Evolutionary conservation across 768 basidiomycete genomes (phyloP).

Genomic region (Lactarius hengduanensis): DNA sequence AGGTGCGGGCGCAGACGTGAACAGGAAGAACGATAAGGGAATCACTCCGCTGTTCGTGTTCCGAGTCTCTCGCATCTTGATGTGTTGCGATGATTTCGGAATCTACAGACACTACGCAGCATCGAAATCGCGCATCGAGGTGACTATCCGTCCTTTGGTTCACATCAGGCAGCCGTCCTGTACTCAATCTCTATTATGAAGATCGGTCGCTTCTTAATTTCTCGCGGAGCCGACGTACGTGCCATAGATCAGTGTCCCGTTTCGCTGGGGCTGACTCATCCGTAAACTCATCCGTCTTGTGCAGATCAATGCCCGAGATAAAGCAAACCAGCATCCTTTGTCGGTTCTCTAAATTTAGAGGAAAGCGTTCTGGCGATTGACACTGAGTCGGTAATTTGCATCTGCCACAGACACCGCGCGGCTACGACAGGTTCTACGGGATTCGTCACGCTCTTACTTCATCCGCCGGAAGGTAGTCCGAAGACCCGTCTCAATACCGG

Average conservation of each 20-base stretch:
- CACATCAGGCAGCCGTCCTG: not conserved
- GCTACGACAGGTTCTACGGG: constrained; percentile 93
- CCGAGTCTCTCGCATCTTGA: constrained; percentile 16
- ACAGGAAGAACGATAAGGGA: constrained; percentile 78
- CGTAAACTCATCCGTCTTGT: constrained; percentile 30
- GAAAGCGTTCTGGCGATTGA: not conserved
- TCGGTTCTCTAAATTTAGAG: constrained; percentile 39
- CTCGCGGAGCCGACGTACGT: constrained; percentile 89
- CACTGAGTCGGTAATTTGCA: constrained; percentile 1
- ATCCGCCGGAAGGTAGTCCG: constrained; percentile 69
- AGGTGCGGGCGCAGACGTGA: constrained; percentile 81
- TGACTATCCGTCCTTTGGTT: not conserved
- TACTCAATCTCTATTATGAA: constrained; percentile 37
- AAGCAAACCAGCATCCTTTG: constrained; percentile 90
- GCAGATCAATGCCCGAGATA: constrained; percentile 93
- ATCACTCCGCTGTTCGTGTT: constrained; percentile 71
- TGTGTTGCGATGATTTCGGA: constrained; percentile 23
- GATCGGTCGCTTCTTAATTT: constrained; percentile 86
- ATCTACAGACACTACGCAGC: constrained; percentile 81
- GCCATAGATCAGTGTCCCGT: constrained; percentile 27
- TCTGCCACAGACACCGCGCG: constrained; percentile 74
- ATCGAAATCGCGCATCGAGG: constrained; percentile 86
- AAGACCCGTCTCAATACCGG: constrained; percentile 86
- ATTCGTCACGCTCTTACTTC: constrained; percentile 82
- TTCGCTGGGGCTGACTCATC: constrained; percentile 29